These are phyloP conservation scores for Trichodelitschia bisporula DNA, from an alignment of 495 filamentous ascomycete species.

Conservation along the genomic window DNA sequence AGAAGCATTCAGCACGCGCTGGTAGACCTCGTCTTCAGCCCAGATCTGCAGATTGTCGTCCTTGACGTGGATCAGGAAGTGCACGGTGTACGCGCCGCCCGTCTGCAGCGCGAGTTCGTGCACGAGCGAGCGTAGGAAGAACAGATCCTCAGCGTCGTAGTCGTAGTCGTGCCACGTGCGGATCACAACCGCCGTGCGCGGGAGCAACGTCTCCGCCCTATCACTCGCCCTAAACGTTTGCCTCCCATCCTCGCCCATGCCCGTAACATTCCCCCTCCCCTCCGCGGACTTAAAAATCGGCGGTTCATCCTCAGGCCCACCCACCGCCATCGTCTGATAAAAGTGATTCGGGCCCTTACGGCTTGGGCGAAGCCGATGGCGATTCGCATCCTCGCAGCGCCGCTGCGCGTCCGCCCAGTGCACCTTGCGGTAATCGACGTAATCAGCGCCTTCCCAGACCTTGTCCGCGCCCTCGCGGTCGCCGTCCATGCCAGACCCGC, in stretches of 20 bases:
- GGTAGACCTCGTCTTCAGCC: conserved; percentile 35
- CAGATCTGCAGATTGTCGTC: conserved; percentile 38
- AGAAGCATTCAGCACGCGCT: conserved; percentile 37
- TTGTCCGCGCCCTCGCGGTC: conserved; percentile 49
- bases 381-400: conserved; percentile 42
- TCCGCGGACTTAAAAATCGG: background rate
- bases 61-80: conserved; percentile 44
- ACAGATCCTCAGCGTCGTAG: conserved; percentile 19
- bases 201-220: conserved; percentile 11
- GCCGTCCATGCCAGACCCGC: conserved; percentile 56
- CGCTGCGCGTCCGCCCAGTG: conserved; percentile 54
- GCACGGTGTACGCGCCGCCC: conserved; percentile 35
- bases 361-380: conserved; percentile 34
- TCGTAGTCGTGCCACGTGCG: conserved; percentile 37
- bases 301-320: conserved; percentile 8
- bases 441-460: conserved; percentile 36
- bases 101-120: conserved; percentile 36
- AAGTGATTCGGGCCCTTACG: conserved; percentile 19
- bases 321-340: conserved; percentile 22
- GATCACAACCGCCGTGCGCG: conserved; percentile 34
- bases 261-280: conserved; percentile 1
- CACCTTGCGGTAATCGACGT: conserved; percentile 49
- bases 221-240: background rate
- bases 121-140: conserved; percentile 28
- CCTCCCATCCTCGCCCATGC: background rate